Base-by-base conservation (phyloP, 305 asterid species). In the Solanum hybrid region DNA sequence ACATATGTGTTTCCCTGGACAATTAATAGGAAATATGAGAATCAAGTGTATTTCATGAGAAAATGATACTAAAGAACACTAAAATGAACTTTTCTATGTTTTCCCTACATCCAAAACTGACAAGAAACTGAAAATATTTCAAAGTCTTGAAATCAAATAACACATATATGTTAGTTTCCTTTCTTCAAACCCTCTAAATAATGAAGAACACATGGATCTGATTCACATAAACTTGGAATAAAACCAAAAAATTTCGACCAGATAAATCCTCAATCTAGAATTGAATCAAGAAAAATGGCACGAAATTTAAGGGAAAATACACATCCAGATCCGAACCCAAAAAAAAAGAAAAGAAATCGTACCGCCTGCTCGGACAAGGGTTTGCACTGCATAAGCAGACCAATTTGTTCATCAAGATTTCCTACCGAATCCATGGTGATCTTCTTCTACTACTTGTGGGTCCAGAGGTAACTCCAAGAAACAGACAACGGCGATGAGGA, bases 331-430 rank as follows among this genome's bases (percentile, higher is more conserved):
- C 65, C 84, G 39, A 32, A 38, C 73, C 72, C 38, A n/a, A 37
- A 81, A 34, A 13, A 89, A 79, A 5, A 7, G 70, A 89, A 33
- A 34, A 14, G 91, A 79, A 86, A 79, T 6, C 37, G 89, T 90
- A 96, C 98, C 97, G 96, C 99, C 75, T 94, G 94, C 89, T 96
- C 98, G 15, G 98, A 92, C 94, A 96, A 92, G 91, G 98, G 98
- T 89, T 95, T 96, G 96, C 98, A 96, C 94, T 96, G 98, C 97
- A 96, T 96, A 90, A 96, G 98, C 95, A 94, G 97, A 82, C 93
- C 81, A 93, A 96, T 95, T 95, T 95, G 96, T 89, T 94, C 98
- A 89, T 96, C 97, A 90, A 96, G 93, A 92, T 93, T 93, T 80
- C 98, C 90, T 91, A 65, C 93, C 96, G 94, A 94, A 94, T 94